These are phyloP conservation scores for Erysiphe pulchra DNA, from an alignment of 2,329 filamentous ascomycete genomes.

Conservation along the genomic window DNA sequence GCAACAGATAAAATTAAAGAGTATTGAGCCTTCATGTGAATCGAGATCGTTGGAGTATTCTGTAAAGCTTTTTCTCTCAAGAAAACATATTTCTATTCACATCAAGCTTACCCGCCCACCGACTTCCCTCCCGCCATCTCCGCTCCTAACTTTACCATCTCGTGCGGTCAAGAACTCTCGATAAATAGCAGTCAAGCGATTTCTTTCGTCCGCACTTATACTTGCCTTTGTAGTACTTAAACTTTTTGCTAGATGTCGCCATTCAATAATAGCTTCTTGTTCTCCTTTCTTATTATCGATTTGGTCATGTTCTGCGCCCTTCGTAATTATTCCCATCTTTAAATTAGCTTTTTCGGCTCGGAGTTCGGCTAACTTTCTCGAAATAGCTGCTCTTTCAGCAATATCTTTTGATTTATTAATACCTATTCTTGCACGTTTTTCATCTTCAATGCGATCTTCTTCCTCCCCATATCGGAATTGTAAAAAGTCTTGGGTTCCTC, in stretches of 20 bases:
- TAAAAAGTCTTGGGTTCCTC: conserved; percentile 28
- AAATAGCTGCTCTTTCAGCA: conserved; percentile 55
- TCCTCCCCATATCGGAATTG: conserved; percentile 62
- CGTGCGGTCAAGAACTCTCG: conserved; percentile 76
- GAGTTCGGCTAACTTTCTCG: conserved; percentile 59
- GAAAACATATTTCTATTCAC: conserved; percentile 13
- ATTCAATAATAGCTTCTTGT: conserved; percentile 56
- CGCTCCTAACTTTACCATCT: conserved; percentile 86
- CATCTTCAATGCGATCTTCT: conserved; percentile 20
- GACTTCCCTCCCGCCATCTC: conserved; percentile 75
- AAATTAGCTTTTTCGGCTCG: conserved; percentile 1
- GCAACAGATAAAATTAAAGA: too few relatives aligned
- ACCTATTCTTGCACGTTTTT: conserved; percentile 17
- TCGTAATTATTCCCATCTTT: conserved; percentile 5
- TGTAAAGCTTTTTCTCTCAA: too few relatives aligned
- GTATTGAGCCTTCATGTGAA: too few relatives aligned
- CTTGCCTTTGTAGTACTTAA: conserved; percentile 55
- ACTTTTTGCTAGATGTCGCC: conserved; percentile 60
- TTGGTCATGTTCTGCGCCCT: conserved; percentile 4
- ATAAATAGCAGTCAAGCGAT: conserved; percentile 57
- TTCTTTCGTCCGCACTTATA: conserved; percentile 55
- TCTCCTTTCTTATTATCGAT: conserved; percentile 17
- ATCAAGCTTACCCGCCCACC: conserved; percentile 84
- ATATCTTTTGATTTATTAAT: conserved; percentile 27
- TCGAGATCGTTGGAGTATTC: too few relatives aligned